Percentiles rank a stretch among this genome's conserved stretches.
Evolutionary conservation across 495 filamentous ascomycete species (phyloP).

Genomic region (Aspergillus sclerotiicarbonarius): DNA sequence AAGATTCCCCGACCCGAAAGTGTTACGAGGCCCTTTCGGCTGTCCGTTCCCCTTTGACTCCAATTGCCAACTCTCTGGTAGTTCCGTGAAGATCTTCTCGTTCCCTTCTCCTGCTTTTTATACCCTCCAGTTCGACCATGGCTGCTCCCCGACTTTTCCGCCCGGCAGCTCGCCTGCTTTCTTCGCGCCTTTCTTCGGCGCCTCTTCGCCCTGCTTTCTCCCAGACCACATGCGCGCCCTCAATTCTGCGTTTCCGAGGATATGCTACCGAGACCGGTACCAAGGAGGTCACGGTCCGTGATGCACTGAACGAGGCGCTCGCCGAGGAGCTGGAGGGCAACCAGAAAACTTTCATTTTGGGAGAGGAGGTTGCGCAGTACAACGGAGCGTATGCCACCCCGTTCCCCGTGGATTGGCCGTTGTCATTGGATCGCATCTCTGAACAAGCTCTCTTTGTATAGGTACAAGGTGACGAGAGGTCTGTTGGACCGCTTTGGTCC

Average conservation of each 20-base stretch:
- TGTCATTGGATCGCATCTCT: constrained; percentile 12
- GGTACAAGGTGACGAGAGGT: constrained; percentile 98
- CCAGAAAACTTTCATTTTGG: constrained; percentile 89
- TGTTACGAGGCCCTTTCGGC: constrained; percentile 8
- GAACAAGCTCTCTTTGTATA: constrained; percentile 25
- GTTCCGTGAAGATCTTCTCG: constrained; percentile 18
- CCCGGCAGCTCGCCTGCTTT: constrained; percentile 73
- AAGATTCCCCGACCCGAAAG: not conserved
- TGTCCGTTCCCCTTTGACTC: constrained; percentile 14
- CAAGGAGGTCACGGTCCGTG: constrained; percentile 95
- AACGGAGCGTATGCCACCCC: constrained; percentile 75
- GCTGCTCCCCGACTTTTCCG: constrained; percentile 73
- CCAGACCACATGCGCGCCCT: constrained; percentile 46
- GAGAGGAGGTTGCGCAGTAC: constrained; percentile 98
- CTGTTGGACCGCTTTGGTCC: constrained; percentile 95
- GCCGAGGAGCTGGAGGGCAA: constrained; percentile 95
- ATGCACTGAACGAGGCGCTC: constrained; percentile 95
- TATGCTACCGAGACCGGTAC: constrained; percentile 57
- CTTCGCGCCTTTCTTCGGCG: constrained; percentile 55
- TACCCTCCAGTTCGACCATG: constrained; percentile 45
- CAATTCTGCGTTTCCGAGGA: constrained; percentile 40
- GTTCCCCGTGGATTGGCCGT: constrained; percentile 6
- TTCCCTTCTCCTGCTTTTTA: constrained; percentile 24
- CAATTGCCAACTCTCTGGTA: constrained; percentile 23
- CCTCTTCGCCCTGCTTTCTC: constrained; percentile 53